Evolutionary conservation across 2,329 filamentous ascomycete genomes (phyloP), one percentile per base, ranked within the genome.

Genomic region (Cladophialophora chaetospira): DNA sequence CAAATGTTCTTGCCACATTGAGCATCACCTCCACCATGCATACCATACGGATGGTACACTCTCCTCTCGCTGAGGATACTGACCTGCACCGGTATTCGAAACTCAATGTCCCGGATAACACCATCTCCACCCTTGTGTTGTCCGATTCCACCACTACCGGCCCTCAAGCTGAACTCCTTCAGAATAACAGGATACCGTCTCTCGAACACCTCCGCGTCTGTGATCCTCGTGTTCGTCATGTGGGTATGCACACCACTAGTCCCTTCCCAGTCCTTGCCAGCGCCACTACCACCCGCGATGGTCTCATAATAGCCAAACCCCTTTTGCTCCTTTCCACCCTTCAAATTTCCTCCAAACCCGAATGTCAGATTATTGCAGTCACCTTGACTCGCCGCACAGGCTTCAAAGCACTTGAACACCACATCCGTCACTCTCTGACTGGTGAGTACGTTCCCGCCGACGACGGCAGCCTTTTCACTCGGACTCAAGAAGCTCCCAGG

Each of bases 251-350:
- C 88, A 19, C 88, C 89, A 55, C 79, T 85, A 21, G 88, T 87
- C 21, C 89, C 89, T 57, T 87, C 80, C 89, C 89, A 94, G 19
- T 81, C 80, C 0, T 86, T 82, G 0, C 89, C 89, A 0, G 89
- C 90, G 40, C 89, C 90, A 42, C 82, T 86, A 2, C 89, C 90
- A 36, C 90, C 89, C 0, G 89, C 88, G 59, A 94, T 93, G 2
- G 90, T 94, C 72, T 94, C 90, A 70, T 93, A 93, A 76, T 93
- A 94, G 8, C 89, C 89, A 68, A 94, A 94, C 0, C 89, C 89
- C 31, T 84, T 84, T n/a, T 84, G 78, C 26, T 65, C 54, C 23
- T 35, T 53, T 4, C 57, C 52, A 5, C 59, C 56, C 29, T 60
- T 60, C 17, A 81, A 71, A 58, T 88, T 86, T 40, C 88, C 88